phyloP scores from a whole-genome alignment of 768 basidiomycete species.

The Mycena vulgaris region DNA sequence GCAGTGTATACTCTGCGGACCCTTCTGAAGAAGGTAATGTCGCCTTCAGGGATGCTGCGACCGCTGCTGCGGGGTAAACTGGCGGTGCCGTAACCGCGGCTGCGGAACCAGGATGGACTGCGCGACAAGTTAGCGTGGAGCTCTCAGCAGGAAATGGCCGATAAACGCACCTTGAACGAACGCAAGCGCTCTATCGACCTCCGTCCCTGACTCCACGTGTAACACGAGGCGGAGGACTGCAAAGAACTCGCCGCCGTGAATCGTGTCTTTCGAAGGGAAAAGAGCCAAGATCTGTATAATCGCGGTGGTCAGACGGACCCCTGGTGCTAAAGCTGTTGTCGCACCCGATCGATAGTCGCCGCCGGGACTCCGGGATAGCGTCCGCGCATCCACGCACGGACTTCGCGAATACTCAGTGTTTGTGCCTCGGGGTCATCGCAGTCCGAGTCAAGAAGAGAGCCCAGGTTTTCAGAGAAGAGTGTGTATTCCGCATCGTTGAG shows the following conservation, averaged over 20 bases:
- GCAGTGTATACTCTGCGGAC: neutral
- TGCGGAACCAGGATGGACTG: slow-evolving; percentile 40
- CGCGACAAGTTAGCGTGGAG: slow-evolving; percentile 4
- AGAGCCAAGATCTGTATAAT: slow-evolving; percentile 71
- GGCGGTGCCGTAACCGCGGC: slow-evolving; percentile 33
- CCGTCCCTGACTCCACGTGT: slow-evolving; percentile 73
- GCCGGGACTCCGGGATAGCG: slow-evolving; percentile 71
- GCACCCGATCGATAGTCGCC: slow-evolving; percentile 71
- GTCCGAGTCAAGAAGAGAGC: slow-evolving; percentile 62
- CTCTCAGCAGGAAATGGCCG: neutral
- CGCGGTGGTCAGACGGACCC: neutral
- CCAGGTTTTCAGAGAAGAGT: slow-evolving; percentile 74
- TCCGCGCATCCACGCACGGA: slow-evolving; percentile 82
- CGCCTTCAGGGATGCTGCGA: neutral
- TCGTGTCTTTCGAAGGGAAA: slow-evolving; percentile 72
- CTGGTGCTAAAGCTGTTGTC: slow-evolving; percentile 42
- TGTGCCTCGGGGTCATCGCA: slow-evolving; percentile 44
- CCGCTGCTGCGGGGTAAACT: slow-evolving; percentile 35
- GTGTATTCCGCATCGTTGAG: slow-evolving; percentile 82
- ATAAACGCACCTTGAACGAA: slow-evolving; percentile 79
- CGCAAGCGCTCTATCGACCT: slow-evolving; percentile 75
- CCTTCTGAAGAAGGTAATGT: neutral
- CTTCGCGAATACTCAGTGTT: slow-evolving; percentile 64
- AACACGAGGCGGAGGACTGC: slow-evolving; percentile 78
- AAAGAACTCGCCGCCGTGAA: slow-evolving; percentile 84